Conservation (phyloP, 805 yeast genomes). For the Yarrowia sp. region DNA sequence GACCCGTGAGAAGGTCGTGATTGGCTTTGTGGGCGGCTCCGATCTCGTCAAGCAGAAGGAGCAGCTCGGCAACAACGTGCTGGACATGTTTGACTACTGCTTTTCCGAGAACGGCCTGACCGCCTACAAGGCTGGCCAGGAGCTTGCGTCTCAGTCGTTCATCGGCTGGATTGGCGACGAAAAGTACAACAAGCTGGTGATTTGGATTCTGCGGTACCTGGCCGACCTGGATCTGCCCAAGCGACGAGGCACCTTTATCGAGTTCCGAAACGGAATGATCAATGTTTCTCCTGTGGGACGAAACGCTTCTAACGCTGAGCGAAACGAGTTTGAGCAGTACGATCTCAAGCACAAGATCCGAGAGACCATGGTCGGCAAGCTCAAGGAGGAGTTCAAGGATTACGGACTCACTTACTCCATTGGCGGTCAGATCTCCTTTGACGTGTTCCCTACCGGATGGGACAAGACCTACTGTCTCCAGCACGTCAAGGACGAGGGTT, state of each 20-base stretch:
- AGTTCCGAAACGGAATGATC: slow-evolving; percentile 99
- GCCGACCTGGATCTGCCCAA: slow-evolving; percentile 88
- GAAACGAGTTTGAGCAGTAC: slow-evolving; percentile 87
- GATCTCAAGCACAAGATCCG: slow-evolving; percentile 85
- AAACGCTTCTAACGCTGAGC: slow-evolving; percentile 93
- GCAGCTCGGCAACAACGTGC: slow-evolving; percentile 83
- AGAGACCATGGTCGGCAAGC: slow-evolving; percentile 81
- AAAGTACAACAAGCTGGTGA: slow-evolving; percentile 86
- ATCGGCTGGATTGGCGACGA: slow-evolving; percentile 95
- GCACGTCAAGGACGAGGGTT: slow-evolving; percentile 86
- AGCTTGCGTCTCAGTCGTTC: slow-evolving; percentile 91
- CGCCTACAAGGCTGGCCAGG: slow-evolving; percentile 89
- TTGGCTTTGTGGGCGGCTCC: slow-evolving; percentile 98
- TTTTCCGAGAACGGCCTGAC: slow-evolving; percentile 98
- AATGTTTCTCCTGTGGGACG: slow-evolving; percentile 98
- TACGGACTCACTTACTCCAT: slow-evolving; percentile 91
- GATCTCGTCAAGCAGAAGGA: slow-evolving; percentile 94
- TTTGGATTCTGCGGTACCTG: slow-evolving; percentile 84
- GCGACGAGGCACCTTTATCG: slow-evolving; percentile 98
- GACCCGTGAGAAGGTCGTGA: slow-evolving; percentile 88
- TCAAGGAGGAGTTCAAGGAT: slow-evolving; percentile 83
- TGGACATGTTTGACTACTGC: slow-evolving; percentile 89
- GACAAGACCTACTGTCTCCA: slow-evolving; percentile 97
- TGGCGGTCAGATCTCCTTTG: slow-evolving; percentile 99
- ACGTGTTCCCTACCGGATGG: slow-evolving; percentile 99